Conservation (phyloP, 805 yeast genomes). For the Maudiozyma pseudohumilis region DNA sequence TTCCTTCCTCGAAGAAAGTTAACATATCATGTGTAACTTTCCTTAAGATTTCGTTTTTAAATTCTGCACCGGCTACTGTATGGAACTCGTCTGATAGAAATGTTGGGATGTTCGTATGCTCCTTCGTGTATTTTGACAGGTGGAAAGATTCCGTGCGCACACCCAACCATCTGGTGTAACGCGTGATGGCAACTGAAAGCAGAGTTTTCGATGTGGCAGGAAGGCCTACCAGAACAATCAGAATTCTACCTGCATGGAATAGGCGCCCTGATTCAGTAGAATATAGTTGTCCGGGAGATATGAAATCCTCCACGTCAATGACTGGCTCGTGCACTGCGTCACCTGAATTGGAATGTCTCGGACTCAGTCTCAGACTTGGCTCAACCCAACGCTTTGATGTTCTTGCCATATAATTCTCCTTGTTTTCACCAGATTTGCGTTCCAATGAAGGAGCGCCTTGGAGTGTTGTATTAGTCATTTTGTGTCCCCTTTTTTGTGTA, state of each 20-base stretch:
- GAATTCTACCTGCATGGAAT: conserved; percentile 91
- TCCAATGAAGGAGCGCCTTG: conserved; percentile 4
- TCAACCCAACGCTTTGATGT: conserved; percentile 40
- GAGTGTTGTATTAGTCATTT: no score
- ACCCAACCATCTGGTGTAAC: conserved; percentile 93
- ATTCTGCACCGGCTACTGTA: conserved; percentile 37
- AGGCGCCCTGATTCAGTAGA: conserved; percentile 86
- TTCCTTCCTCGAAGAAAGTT: conserved; percentile 58
- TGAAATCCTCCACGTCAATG: conserved; percentile 31
- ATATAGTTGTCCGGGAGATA: conserved; percentile 87
- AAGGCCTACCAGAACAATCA: conserved; percentile 80
- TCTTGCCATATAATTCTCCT: conserved; percentile 49
- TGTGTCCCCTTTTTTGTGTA: not conserved
- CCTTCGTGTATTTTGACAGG: conserved; percentile 81
- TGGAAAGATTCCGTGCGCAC: conserved; percentile 88
- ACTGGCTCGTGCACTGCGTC: conserved; percentile 58
- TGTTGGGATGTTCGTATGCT: conserved; percentile 40
- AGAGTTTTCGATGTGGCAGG: conserved; percentile 97
- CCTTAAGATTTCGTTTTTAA: conserved; percentile 49
- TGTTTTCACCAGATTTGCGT: conserved; percentile 29
- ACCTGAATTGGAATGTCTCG: conserved; percentile 1
- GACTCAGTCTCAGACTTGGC: not conserved
- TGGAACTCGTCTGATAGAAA: conserved; percentile 52
- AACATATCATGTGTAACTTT: conserved; percentile 62
- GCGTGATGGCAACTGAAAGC: conserved; percentile 78